Percentiles rank a stretch among this genome's conserved stretches.
These are phyloP conservation scores for Pouteria campechiana DNA, from an alignment of 179 eudicot species.

Conservation along the genomic window DNA sequence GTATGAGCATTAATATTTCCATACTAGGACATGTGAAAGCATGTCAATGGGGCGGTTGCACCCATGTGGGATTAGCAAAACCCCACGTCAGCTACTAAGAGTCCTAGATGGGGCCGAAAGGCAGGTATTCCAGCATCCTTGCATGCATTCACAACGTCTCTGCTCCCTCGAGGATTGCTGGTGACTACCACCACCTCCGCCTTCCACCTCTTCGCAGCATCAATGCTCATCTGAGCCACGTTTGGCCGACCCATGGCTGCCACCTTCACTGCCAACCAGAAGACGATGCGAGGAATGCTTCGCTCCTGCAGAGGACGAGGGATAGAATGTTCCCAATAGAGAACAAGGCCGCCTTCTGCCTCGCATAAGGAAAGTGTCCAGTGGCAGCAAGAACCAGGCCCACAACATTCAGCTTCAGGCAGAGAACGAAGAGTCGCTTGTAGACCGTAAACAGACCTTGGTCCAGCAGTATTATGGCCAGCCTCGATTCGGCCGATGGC, in stretches of 20 bases:
- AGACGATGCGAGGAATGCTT: constrained; percentile 3
- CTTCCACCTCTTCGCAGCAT: constrained; percentile 4
- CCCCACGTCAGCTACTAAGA: too few relatives aligned
- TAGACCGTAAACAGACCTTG: constrained; percentile 8
- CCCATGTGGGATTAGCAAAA: too few relatives aligned
- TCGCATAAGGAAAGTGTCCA: not conserved
- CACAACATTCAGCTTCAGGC: not conserved
- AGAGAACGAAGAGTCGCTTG: constrained; percentile 6
- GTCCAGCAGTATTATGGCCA: constrained; percentile 4
- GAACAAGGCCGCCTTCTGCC: constrained; percentile 1
- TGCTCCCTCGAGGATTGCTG: constrained; percentile 8
- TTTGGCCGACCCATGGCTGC: constrained; percentile 6
- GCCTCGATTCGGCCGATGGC: constrained; percentile 4
- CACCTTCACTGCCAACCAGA: constrained; percentile 4
- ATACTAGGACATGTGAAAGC: too few relatives aligned
- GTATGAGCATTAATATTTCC: too few relatives aligned
- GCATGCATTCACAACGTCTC: constrained; percentile 8
- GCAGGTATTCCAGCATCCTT: constrained; percentile 4
- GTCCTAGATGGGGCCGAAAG: constrained; percentile 13
- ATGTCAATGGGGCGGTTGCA: too few relatives aligned
- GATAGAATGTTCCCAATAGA: constrained; percentile 3
- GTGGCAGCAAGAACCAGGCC: constrained; percentile 3
- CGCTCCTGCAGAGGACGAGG: constrained; percentile 2
- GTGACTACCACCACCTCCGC: constrained; percentile 10
- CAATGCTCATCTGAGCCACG: constrained; percentile 9